Base-by-base conservation (phyloP, 2,329 filamentous ascomycete genomes). In the Sarocladium brachiariae region DNA sequence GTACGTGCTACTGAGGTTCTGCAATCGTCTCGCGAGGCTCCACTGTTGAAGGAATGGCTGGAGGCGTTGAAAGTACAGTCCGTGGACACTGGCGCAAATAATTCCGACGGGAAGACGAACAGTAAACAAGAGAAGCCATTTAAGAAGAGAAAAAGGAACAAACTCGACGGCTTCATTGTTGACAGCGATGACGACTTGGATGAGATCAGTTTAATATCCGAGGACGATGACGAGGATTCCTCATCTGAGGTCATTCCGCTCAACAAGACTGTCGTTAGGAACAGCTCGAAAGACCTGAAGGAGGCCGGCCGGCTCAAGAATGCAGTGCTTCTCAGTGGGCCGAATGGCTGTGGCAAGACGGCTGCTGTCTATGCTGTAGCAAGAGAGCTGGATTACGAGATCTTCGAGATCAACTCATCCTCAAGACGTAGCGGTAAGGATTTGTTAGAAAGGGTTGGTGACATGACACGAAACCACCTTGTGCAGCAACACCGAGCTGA, bases 401-500 rank as follows among this genome's bases (percentile, higher is more conserved):
- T 99, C 1, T 99, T 99, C 57, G 93, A 99, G 66, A 90, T 99
- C 62, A 95, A 95, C 60, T 72, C 92, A 0, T 82, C 89, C 53
- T 89, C 81, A 57, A 83, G 91, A 48, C 78, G 93, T 54, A 95
- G 82, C 61, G 92, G 91, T 27, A 93, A 86, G 64, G 93, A 99
- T 60, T 83, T 99, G 45, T 65, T 95, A 30, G 93, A 99, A 60
- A 88, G 81, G 58, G 89, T 99, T 39, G 95, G 93, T 35, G 90
- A 99, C 66, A 97, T 99, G 92, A 93, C 90, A 3, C 84, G 85
- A 54, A 97, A 99, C 59, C 93, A 99, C 66, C 77, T 96, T 2
- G 92, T 99, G 18, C 74, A 75, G 50, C 73, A 71, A 46, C 72
- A 73, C 52, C 71, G 60, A 16, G 58, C 65, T 33, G 63, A 66